Evolutionary conservation across 257 asterid genomes (phyloP).

Genomic region (Solanum etuberosum): DNA sequence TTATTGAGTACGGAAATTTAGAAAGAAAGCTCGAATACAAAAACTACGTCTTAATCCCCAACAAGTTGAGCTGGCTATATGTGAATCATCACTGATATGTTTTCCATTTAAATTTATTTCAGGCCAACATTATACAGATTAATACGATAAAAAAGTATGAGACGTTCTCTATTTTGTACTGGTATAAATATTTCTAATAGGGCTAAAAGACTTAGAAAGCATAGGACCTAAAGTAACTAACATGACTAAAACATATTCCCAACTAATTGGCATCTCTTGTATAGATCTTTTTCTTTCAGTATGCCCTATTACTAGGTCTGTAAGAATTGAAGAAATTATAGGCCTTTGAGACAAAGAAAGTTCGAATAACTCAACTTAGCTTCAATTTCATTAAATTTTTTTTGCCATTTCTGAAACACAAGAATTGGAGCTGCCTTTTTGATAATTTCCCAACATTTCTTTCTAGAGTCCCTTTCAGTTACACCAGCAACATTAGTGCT

Average conservation of each 20-base stretch:
- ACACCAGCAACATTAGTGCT: neutral
- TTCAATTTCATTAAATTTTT: neutral
- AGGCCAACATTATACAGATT: neutral
- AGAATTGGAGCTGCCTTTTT: neutral
- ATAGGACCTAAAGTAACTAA: neutral
- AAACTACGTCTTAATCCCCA: neutral
- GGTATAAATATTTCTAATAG: neutral
- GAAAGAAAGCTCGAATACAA: neutral
- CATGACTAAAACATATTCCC: neutral
- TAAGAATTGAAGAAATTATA: neutral
- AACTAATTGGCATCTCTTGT: neutral
- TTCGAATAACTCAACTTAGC: neutral
- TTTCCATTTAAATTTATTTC: neutral
- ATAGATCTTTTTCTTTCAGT: neutral
- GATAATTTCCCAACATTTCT: neutral
- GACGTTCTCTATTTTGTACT: neutral
- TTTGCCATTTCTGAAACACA: neutral
- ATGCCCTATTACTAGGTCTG: neutral
- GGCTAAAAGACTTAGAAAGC: neutral
- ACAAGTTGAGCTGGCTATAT: neutral
- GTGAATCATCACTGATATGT: neutral
- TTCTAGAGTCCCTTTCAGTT: neutral
- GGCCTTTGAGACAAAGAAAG: neutral
- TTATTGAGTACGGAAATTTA: neutral
- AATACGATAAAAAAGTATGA: neutral